Conservation (phyloP, 139 green algal species). For the Chlamydomonas sp. region DNA sequence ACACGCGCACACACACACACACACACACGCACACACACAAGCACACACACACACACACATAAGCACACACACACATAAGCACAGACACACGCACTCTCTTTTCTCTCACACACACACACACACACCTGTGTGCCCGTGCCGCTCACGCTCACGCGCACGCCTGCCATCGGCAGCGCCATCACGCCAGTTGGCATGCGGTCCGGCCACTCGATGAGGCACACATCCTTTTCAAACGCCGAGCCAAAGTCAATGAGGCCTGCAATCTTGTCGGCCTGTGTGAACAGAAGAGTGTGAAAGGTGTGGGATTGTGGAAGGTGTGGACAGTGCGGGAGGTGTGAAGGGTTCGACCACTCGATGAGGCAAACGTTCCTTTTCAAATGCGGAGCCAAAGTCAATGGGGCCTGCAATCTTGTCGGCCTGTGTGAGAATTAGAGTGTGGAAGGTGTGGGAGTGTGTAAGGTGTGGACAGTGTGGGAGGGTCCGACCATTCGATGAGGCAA, state of each 20-base stretch:
- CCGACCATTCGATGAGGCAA: slow-evolving; percentile 48
- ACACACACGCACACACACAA: too few species aligned
- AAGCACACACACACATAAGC: too few species aligned
- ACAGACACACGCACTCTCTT: too few species aligned
- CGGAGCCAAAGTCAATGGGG: slow-evolving; percentile 36
- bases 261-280: slow-evolving; percentile 33
- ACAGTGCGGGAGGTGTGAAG: too few species aligned
- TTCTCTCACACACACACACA: too few species aligned
- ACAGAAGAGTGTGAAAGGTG: not conserved
- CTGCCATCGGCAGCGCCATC: slow-evolving; percentile 17
- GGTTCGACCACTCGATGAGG: slow-evolving; percentile 46
- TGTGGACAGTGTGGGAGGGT: too few species aligned
- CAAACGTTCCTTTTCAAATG: slow-evolving; percentile 35
- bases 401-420: slow-evolving; percentile 40
- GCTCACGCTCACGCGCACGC: slow-evolving; percentile 28
- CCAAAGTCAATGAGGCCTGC: slow-evolving; percentile 43
- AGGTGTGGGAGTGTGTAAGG: too few species aligned
- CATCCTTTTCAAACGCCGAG: slow-evolving; percentile 27
- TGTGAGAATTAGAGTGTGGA: not conserved
- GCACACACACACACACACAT: too few species aligned
- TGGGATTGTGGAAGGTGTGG: too few species aligned
- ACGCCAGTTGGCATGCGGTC: slow-evolving; percentile 40
- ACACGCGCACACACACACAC: too few species aligned
- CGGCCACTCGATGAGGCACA: slow-evolving; percentile 49
- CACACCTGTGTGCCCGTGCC: slow-evolving; percentile 36